A percentile compares a stretch with the other conserved stretches of the same genome.
These are phyloP conservation scores for Cruciata laevipes DNA, from an alignment of 257 asterid genomes.

Conservation along the genomic window DNA sequence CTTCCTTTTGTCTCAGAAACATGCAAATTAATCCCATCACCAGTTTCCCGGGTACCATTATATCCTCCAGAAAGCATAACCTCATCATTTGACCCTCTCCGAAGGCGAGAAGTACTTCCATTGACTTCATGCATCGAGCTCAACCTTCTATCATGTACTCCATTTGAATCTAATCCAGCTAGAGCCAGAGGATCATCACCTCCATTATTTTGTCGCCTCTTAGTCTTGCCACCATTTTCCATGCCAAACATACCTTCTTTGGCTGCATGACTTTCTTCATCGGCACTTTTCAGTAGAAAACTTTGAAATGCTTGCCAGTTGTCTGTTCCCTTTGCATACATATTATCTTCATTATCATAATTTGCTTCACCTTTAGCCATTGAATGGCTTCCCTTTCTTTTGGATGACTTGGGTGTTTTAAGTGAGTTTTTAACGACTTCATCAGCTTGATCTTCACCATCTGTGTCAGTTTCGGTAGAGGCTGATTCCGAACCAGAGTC, in stretches of 20 bases:
- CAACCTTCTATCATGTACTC: slow-evolving; percentile 39
- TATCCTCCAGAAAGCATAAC: slow-evolving; percentile 32
- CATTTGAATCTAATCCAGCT: slow-evolving; percentile 34
- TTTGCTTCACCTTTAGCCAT: slow-evolving; percentile 30
- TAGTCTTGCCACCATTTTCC: slow-evolving; percentile 46
- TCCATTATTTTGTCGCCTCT: slow-evolving; percentile 36
- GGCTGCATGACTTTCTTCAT: slow-evolving; percentile 43
- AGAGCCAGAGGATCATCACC: slow-evolving; percentile 47
- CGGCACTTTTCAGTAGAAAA: slow-evolving; percentile 58
- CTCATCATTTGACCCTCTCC: slow-evolving; percentile 45
- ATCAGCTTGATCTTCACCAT: slow-evolving; percentile 35
- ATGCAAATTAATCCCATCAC: slow-evolving; percentile 39
- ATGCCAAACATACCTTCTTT: slow-evolving; percentile 42
- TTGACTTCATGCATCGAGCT: slow-evolving; percentile 24
- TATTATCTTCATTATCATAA: slow-evolving; percentile 27
- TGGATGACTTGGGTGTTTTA: slow-evolving; percentile 35
- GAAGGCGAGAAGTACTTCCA: slow-evolving; percentile 31
- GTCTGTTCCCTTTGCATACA: slow-evolving; percentile 46
- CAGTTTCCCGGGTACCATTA: slow-evolving; percentile 30
- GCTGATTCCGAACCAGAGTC: slow-evolving; percentile 25
- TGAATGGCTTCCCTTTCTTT: slow-evolving; percentile 37
- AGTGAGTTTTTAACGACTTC: slow-evolving; percentile 24
- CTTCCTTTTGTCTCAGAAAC: slow-evolving; percentile 50
- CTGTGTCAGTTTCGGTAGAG: slow-evolving; percentile 37
- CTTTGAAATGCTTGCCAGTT: slow-evolving; percentile 91